Percentiles rank a stretch among this genome's conserved stretches.
phyloP scores from a whole-genome alignment of 163 green algal species.

The Scenedesmus sp. region DNA sequence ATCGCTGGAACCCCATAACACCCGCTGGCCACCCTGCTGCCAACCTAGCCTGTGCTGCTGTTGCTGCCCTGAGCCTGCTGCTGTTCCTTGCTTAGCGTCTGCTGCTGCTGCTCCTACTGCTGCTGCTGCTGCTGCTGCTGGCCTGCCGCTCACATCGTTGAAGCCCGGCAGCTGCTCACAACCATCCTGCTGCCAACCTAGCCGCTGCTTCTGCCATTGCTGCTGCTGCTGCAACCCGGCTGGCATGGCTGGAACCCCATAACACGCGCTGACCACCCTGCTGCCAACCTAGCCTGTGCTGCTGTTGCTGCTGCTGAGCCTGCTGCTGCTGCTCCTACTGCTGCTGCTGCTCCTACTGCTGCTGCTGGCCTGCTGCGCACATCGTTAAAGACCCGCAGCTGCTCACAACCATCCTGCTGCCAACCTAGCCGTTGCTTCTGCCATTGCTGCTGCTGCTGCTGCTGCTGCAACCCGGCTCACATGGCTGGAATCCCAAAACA shows the following conservation, averaged over 20 bases:
- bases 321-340: not conserved
- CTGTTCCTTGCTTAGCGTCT: slow-evolving; percentile 53
- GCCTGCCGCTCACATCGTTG: slow-evolving; percentile 61
- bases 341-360: not conserved
- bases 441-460: no score
- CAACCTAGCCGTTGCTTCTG: no score
- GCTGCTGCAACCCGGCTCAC: not conserved
- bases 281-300: not conserved
- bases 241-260: no score
- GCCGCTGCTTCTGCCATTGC: no score
- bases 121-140: not conserved
- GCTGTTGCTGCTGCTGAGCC: no score
- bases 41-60: no score
- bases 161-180: slow-evolving; percentile 81
- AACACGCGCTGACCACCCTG: no score
- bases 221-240: not conserved
- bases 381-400: slow-evolving; percentile 79
- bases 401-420: no score
- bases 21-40: no score
- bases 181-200: no score
- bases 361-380: slow-evolving; percentile 46
- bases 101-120: not conserved
- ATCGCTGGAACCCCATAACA: slow-evolving; percentile 80
- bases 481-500: no score
- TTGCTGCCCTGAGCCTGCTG: no score